phyloP scores from a whole-genome alignment of 768 basidiomycete species.

The Agrocybe praecox region DNA sequence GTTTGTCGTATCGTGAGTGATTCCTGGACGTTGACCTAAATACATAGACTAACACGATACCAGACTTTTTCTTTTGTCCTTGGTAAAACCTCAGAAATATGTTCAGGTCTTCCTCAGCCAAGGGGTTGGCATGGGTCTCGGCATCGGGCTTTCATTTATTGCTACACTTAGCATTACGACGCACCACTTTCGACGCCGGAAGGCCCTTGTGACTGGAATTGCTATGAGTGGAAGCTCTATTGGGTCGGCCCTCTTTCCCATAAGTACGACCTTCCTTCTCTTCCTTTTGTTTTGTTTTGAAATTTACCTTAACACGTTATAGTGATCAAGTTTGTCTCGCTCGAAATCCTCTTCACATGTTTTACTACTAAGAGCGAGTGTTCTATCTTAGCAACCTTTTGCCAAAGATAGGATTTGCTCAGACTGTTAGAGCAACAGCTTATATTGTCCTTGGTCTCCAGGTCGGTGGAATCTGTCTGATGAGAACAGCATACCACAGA shows the following conservation, averaged over 20 bases:
- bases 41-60: neutral
- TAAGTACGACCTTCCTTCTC: constrained; percentile 20
- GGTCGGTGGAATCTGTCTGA: constrained; percentile 23
- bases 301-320: constrained; percentile 7
- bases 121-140: constrained; percentile 51
- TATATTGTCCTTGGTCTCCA: constrained; percentile 26
- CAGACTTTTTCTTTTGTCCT: constrained; percentile 20
- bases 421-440: constrained; percentile 24
- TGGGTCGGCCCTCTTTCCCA: constrained; percentile 34
- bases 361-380: neutral
- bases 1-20: constrained; percentile 23
- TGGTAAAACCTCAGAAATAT: constrained; percentile 12
- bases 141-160: constrained; percentile 46
- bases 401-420: constrained; percentile 24
- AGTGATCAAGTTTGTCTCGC: neutral
- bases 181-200: constrained; percentile 42
- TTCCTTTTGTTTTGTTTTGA: constrained; percentile 17
- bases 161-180: constrained; percentile 42
- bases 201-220: constrained; percentile 34
- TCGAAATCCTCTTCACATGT: too few relatives aligned
- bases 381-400: constrained; percentile 21
- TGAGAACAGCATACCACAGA: constrained; percentile 18
- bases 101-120: constrained; percentile 47
- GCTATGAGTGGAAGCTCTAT: constrained; percentile 42
- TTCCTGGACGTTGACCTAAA: neutral